Evolutionary conservation across 176 grass and related monocot genomes (phyloP).

Genomic region (Alloteropsis semialata): DNA sequence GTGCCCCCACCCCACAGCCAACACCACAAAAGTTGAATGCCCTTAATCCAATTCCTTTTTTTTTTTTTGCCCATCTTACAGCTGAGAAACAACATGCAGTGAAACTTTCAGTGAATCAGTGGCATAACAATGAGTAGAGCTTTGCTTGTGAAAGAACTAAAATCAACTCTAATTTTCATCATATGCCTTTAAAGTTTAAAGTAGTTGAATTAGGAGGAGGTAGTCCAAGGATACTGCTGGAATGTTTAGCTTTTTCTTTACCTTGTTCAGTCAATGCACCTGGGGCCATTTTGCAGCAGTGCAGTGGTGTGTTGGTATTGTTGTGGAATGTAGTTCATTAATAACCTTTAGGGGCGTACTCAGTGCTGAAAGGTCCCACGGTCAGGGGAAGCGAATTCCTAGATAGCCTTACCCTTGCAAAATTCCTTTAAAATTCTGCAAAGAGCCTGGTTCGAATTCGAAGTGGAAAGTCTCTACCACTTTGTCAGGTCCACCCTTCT

Average conservation of each 20-base stretch:
- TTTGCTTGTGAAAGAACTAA: background rate
- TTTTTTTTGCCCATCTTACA: background rate
- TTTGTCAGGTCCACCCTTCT: too few species aligned
- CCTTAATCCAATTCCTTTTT: too few species aligned
- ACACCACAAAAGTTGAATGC: background rate
- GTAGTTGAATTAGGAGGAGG: background rate
- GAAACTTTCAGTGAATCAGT: background rate
- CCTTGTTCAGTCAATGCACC: background rate
- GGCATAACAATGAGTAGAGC: background rate
- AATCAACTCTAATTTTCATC: background rate
- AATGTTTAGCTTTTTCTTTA: background rate
- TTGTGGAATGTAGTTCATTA: background rate
- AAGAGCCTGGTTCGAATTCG: too few species aligned
- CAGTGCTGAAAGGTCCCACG: too few species aligned
- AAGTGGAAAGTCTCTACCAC: too few species aligned
- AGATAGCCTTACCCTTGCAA: too few species aligned
- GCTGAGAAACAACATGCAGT: background rate
- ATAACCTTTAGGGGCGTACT: too few species aligned
- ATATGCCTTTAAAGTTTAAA: slow-evolving; percentile 1
- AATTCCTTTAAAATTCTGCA: too few species aligned
- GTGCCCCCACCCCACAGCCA: background rate
- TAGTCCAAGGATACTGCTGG: background rate
- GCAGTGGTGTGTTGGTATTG: background rate
- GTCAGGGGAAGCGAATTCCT: too few species aligned
- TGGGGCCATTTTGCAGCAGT: background rate